Conservation (phyloP, 768 basidiomycete species). For the Auriscalpium vulgare region DNA sequence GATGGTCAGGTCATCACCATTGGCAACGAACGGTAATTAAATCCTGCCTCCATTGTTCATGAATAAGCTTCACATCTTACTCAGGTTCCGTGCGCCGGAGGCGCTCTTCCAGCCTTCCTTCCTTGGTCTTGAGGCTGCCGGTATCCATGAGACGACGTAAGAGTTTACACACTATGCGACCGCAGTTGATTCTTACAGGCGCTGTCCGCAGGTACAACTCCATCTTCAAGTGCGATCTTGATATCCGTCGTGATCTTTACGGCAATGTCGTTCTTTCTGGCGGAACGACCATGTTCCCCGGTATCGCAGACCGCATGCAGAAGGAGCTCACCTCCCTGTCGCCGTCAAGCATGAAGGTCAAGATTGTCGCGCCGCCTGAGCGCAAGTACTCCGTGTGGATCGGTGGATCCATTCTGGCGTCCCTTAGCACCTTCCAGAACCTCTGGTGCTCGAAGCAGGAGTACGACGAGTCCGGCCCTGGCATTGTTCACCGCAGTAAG, state of each 20-base stretch:
- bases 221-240: constrained; percentile 62
- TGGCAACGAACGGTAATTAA: constrained; percentile 48
- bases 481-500: constrained; percentile 72
- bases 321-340: constrained; percentile 83
- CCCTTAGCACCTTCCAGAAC: constrained; percentile 93
- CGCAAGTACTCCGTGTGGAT: constrained; percentile 97
- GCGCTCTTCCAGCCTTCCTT: constrained; percentile 54
- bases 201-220: constrained; percentile 44
- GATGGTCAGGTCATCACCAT: constrained; percentile 91
- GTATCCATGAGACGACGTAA: constrained; percentile 69
- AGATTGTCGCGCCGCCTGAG: constrained; percentile 91
- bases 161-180: constrained; percentile 8
- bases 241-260: constrained; percentile 75
- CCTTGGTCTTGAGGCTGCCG: constrained; percentile 68
- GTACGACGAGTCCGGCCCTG: constrained; percentile 81
- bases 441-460: constrained; percentile 92
- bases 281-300: constrained; percentile 74
- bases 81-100: constrained; percentile 48
- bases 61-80: background rate
- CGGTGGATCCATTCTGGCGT: constrained; percentile 80
- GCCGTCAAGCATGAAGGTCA: constrained; percentile 90
- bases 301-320: constrained; percentile 93
- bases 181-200: background rate
- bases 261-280: constrained; percentile 80
- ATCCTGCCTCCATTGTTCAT: background rate